phyloP scores from a whole-genome alignment of 768 basidiomycete genomes.

The Rhodotorula toruloides region DNA sequence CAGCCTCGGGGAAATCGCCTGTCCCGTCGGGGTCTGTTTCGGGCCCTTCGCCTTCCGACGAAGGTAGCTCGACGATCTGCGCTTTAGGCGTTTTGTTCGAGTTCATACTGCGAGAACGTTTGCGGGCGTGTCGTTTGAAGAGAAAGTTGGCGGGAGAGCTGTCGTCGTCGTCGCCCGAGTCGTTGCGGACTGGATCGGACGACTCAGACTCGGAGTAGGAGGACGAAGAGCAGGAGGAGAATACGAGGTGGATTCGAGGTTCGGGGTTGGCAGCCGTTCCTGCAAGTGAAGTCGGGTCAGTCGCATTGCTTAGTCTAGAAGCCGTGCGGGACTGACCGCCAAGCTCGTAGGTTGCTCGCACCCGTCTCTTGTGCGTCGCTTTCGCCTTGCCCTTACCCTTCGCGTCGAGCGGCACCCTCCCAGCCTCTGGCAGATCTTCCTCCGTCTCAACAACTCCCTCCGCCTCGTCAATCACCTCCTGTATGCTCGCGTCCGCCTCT shows the following conservation, averaged over 20 bases:
- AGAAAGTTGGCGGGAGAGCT: constrained; percentile 26
- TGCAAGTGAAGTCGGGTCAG: too few relatives aligned
- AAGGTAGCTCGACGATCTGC: background rate
- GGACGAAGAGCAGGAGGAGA: constrained; percentile 35
- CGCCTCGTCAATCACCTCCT: constrained; percentile 5
- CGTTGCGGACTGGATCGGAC: background rate
- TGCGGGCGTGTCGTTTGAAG: constrained; percentile 3
- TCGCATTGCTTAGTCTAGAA: too few relatives aligned
- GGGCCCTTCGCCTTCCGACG: background rate
- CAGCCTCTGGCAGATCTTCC: constrained; percentile 30
- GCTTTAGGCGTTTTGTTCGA: background rate
- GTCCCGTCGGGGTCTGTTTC: too few relatives aligned
- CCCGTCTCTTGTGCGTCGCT: constrained; percentile 35
- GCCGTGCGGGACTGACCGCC: constrained; percentile 43
- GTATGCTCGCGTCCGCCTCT: background rate
- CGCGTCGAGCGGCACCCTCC: too few relatives aligned
- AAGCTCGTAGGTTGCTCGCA: constrained; percentile 50
- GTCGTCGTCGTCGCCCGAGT: constrained; percentile 8
- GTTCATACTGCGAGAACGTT: too few relatives aligned
- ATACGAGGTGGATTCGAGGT: constrained; percentile 47
- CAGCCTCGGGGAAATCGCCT: background rate
- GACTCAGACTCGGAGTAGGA: constrained; percentile 15
- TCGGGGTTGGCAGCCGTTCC: constrained; percentile 44
- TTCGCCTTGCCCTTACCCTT: constrained; percentile 12
- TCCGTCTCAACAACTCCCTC: background rate